These are phyloP conservation scores for Scytalidium lignicola DNA, from an alignment of 2,329 filamentous ascomycete genomes.

Conservation along the genomic window DNA sequence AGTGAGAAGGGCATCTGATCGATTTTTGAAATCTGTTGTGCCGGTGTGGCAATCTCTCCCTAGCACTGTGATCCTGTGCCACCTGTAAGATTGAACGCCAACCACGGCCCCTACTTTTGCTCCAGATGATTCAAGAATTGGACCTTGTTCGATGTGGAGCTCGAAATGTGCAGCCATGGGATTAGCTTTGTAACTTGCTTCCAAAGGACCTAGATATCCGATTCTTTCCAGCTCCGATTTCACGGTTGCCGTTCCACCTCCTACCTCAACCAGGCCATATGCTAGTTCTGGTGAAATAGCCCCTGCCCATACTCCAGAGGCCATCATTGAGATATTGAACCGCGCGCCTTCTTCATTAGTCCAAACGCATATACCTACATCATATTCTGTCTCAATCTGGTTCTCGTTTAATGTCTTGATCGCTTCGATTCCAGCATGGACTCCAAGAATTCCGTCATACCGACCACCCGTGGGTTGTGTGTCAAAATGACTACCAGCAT, in stretches of 20 bases:
- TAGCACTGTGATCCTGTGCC: conserved; percentile 62
- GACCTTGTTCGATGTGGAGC: conserved; percentile 80
- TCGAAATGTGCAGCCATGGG: conserved; percentile 77
- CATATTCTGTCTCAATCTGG: conserved; percentile 59
- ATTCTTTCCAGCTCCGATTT: conserved; percentile 66
- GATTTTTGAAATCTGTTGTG: conserved; percentile 62
- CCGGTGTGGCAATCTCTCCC: conserved; percentile 71
- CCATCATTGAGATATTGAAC: conserved; percentile 70
- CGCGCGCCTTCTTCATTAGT: conserved; percentile 75
- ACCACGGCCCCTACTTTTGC: conserved; percentile 65
- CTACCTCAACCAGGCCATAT: conserved; percentile 57
- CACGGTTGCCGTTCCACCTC: conserved; percentile 55
- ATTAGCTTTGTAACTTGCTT: conserved; percentile 51
- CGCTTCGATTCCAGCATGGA: conserved; percentile 69
- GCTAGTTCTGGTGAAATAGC: conserved; percentile 57
- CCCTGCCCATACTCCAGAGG: conserved; percentile 74
- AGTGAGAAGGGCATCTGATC: conserved; percentile 64
- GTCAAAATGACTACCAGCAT: conserved; percentile 65
- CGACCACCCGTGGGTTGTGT: conserved; percentile 60
- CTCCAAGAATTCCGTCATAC: conserved; percentile 74
- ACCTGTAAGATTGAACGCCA: conserved; percentile 70
- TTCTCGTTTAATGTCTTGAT: conserved; percentile 63
- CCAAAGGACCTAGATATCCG: conserved; percentile 58
- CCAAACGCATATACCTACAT: conserved; percentile 41
- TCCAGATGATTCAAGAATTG: conserved; percentile 60